A percentile compares a stretch with the other conserved stretches of the same genome.
Conservation (phyloP, 495 filamentous ascomycete species). For the Hypomontagnella monticulosa region DNA sequence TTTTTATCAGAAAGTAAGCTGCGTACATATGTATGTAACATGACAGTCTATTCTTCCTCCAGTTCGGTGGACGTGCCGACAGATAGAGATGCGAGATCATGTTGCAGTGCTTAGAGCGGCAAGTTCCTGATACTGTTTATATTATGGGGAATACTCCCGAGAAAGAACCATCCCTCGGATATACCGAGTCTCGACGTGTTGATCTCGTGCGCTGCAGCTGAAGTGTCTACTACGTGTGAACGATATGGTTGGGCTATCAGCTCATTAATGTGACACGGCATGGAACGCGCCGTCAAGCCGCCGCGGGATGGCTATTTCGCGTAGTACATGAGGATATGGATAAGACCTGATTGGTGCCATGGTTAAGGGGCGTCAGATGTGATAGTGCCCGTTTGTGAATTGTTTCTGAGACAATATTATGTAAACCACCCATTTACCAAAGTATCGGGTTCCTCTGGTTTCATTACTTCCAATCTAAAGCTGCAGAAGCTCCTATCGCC, state of each 20-base stretch:
- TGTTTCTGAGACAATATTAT: too few species aligned
- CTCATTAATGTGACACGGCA: constrained; percentile 14
- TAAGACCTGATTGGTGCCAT: too few species aligned
- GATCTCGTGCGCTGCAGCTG: not conserved
- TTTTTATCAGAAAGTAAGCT: constrained; percentile 4
- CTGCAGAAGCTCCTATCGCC: too few species aligned
- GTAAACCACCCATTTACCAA: too few species aligned
- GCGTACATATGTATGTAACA: constrained; percentile 8
- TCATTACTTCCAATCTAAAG: too few species aligned
- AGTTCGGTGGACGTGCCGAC: constrained; percentile 18
- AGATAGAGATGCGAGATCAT: constrained; percentile 26
- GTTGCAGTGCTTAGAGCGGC: constrained; percentile 12
- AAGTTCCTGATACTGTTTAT: constrained; percentile 4
- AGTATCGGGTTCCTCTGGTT: too few species aligned
- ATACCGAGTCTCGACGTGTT: constrained; percentile 20
- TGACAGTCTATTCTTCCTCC: not conserved
- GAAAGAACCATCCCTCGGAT: constrained; percentile 15
- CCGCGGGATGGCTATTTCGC: not conserved
- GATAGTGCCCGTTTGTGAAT: too few species aligned
- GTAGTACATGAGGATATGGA: not conserved
- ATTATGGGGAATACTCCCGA: constrained; percentile 8
- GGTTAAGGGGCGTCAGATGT: too few species aligned
- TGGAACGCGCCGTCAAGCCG: not conserved
- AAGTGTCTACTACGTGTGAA: too few species aligned
- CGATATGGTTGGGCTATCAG: not conserved